phyloP scores from a whole-genome alignment of 306 rosid genomes.

The Castanopsis chinensis region DNA sequence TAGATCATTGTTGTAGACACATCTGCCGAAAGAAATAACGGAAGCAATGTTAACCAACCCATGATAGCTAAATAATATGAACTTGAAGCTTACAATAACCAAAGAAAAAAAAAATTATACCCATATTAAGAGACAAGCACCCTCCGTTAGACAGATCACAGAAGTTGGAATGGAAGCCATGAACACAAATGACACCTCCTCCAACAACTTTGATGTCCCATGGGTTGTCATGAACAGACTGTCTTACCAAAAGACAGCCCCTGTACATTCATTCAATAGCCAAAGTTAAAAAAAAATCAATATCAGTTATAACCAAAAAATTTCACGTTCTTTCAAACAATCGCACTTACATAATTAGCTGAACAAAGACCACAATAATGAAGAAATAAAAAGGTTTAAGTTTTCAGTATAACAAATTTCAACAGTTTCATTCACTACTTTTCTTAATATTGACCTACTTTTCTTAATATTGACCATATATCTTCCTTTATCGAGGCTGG shows the following conservation, averaged over 20 bases:
- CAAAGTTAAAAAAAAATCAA: slow-evolving; percentile 22
- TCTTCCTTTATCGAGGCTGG: background rate
- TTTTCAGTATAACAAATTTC: background rate
- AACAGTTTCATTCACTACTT: background rate
- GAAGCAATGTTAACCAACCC: background rate
- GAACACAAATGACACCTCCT: slow-evolving; percentile 66
- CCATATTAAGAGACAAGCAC: slow-evolving; percentile 79
- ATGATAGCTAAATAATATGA: background rate
- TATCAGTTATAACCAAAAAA: background rate
- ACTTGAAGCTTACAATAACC: slow-evolving; percentile 10
- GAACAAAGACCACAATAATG: background rate
- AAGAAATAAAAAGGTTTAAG: background rate
- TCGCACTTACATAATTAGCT: too few relatives aligned
- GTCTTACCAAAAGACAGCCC: slow-evolving; percentile 84
- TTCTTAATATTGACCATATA: background rate
- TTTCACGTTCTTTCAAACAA: too few relatives aligned
- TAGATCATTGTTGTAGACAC: slow-evolving; percentile 80
- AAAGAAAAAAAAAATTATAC: slow-evolving; percentile 33
- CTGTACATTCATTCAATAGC: slow-evolving; percentile 47
- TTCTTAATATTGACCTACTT: background rate
- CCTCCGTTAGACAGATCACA: slow-evolving; percentile 37
- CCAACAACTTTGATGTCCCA: slow-evolving; percentile 70
- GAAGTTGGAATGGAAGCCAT: slow-evolving; percentile 86
- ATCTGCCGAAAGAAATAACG: slow-evolving; percentile 41
- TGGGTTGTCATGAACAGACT: slow-evolving; percentile 69